Base-by-base conservation (phyloP, 2,329 filamentous ascomycete genomes). In the Pseudogymnoascus sp. region DNA sequence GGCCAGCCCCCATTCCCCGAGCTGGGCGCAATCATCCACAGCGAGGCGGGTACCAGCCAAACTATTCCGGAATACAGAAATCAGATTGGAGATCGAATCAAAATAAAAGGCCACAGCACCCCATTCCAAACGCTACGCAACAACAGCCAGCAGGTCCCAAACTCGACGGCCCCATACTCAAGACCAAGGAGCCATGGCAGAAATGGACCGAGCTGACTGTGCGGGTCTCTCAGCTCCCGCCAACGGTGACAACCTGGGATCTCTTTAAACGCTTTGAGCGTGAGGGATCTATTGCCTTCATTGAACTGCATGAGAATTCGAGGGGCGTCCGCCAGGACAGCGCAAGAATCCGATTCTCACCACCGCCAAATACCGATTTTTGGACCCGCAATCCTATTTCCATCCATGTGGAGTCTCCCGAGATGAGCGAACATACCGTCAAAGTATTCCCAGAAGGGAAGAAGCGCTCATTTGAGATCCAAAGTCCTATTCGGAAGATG, bases 341-440 rank as follows among this genome's bases (percentile, higher is more conserved):
- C 23, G 85, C 77, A 1, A 79, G 76, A 16, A 73, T 90, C 36
- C 77, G 76, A 1, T 88, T 89, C 66, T 81, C 79, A 71, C 85
- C 86, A 0, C 81, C 83, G 0, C 84, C 85, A 0, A 54, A 69
- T 7, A 68, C 68, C 3, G 70, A 76, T 0, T 87, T 87, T 68
- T 87, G 85, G 83, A 61, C 61, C 6, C 67, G 67, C 1, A 67
- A 67, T 1, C 74, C 74, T 8, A 68, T 69, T 0, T 34, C 8
- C 29, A 57, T 57, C 5, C 51, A 26, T n/a, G 12, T 69, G 66
- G 65, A 71, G 60, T 61, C 45, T 70, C n/a, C 66, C 63, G 62
- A 70, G 62, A 63, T 51, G 11, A 39, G 29, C 10, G 10, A 21
- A 7, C 67, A 67, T 60, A 51, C 34, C 29, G 62, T 69, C 51